These are phyloP conservation scores for Zymoseptoria ardabiliae DNA, from an alignment of 2,329 filamentous ascomycete genomes.

Conservation along the genomic window DNA sequence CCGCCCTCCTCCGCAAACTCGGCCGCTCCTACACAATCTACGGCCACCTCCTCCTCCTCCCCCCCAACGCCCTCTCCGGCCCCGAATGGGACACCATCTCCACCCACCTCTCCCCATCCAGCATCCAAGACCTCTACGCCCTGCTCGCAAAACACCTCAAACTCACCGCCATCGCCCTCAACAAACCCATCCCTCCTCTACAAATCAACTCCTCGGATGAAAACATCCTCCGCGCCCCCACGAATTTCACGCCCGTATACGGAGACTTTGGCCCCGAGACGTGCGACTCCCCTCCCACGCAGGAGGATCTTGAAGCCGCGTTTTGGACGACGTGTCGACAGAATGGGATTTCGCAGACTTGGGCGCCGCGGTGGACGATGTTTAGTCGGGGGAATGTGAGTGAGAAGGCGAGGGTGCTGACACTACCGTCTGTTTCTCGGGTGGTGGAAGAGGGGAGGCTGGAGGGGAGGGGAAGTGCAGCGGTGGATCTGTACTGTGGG, in stretches of 20 bases:
- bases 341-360: slow-evolving; percentile 69
- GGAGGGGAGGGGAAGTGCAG: slow-evolving; percentile 24
- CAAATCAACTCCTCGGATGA: slow-evolving; percentile 32
- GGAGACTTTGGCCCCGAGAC: slow-evolving; percentile 63
- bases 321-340: slow-evolving; percentile 77
- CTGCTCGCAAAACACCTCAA: slow-evolving; percentile 37
- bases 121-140: slow-evolving; percentile 33
- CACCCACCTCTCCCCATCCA: slow-evolving; percentile 20
- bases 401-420: slow-evolving; percentile 73
- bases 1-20: slow-evolving; percentile 10
- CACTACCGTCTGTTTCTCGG: slow-evolving; percentile 29
- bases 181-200: slow-evolving; percentile 46
- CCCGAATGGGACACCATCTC: slow-evolving; percentile 31
- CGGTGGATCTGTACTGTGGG: slow-evolving; percentile 78
- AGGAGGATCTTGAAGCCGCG: slow-evolving; percentile 54
- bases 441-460: slow-evolving; percentile 28
- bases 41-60: slow-evolving; percentile 50
- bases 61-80: slow-evolving; percentile 38
- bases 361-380: slow-evolving; percentile 89
- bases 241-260: slow-evolving; percentile 59
- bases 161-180: slow-evolving; percentile 52
- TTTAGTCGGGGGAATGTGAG: slow-evolving; percentile 85
- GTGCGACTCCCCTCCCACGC: slow-evolving; percentile 19
- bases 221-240: slow-evolving; percentile 69
- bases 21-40: slow-evolving; percentile 47